Evolutionary conservation across 2,329 filamentous ascomycete genomes (phyloP).

Genomic region (Ceratocystis albifundus): DNA sequence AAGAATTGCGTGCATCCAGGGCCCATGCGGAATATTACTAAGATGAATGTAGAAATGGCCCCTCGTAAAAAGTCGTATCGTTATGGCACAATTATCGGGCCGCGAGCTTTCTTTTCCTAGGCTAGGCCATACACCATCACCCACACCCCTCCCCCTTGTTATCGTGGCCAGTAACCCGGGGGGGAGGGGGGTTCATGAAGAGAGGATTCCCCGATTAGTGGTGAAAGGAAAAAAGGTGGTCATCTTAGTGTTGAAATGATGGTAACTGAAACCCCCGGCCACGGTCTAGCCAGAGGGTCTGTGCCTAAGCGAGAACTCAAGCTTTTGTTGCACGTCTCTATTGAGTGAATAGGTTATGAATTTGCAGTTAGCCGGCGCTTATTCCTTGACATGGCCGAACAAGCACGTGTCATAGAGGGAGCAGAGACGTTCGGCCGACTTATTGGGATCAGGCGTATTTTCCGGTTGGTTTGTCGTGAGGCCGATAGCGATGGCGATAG

Average conservation of each 20-base stretch:
- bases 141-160: not conserved
- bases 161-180: not conserved
- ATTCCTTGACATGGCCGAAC: not conserved
- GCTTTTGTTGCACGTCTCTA: not conserved
- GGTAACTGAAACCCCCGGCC: not conserved
- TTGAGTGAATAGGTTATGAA: not conserved
- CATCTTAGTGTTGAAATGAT: not conserved
- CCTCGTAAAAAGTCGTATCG: not conserved
- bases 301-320: conserved; percentile 8
- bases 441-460: not conserved
- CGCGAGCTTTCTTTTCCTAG: not conserved
- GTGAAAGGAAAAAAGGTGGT: not conserved
- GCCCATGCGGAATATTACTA: not conserved
- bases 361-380: not conserved
- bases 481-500: too few relatives aligned
- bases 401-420: not conserved
- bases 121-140: not conserved
- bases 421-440: not conserved
- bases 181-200: not conserved
- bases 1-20: not conserved
- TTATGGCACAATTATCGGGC: not conserved
- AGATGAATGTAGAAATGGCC: not conserved
- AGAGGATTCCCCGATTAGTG: not conserved
- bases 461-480: not conserved
- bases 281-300: not conserved